Base-by-base conservation (phyloP, 495 filamentous ascomycete species). In the Aspergillus funiculosus region DNA sequence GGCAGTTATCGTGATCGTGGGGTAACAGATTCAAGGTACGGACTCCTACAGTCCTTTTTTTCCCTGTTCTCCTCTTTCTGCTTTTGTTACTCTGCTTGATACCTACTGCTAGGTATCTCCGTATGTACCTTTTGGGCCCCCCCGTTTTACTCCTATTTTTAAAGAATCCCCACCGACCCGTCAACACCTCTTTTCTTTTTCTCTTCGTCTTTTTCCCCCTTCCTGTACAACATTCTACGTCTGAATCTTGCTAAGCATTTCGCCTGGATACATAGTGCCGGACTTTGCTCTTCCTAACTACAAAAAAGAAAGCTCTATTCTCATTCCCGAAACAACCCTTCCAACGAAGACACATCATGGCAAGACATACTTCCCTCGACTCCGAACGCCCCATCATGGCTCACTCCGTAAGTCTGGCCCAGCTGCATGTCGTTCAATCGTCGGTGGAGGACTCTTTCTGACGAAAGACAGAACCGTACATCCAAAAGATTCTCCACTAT, bases 401-500 rank as follows among this genome's bases (percentile, higher is more conserved):
- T 11, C 77, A 80, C 6, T 85, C 80, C 40, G 83, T 87, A 78
- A 59, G 82, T 76, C 45, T 15, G 49, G 34, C 30, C 51, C 39
- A 36, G 43, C 39, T 25, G 43, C 29, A 6, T 37, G n/a, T 27
- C 25, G 20, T 36, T 28, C 28, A 6, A 4, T 8, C n/a, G n/a
- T n/a, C n/a, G n/a, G n/a, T n/a, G 5, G 10, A 20, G 24, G 36
- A 47, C 29, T 6, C 46, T 44, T 19, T 55, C 61, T 57, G 24
- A 46, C 37, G 35, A 58, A 19, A 14, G 31, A 56, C 75, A 81
- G 63, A 73, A 74, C 54, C 85, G 83, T 56, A 75, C 78, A 49
- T 89, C 86, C 3, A 78, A 84, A 57, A 82, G 89, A 59, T 81
- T 86, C 66, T 90, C 85, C 60, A 89, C 86, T 44, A 85, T 88